Evolutionary conservation across 164 flowering plant species (phyloP), one percentile per base, ranked within the genome.

Genomic region (Brasenia schreberi): DNA sequence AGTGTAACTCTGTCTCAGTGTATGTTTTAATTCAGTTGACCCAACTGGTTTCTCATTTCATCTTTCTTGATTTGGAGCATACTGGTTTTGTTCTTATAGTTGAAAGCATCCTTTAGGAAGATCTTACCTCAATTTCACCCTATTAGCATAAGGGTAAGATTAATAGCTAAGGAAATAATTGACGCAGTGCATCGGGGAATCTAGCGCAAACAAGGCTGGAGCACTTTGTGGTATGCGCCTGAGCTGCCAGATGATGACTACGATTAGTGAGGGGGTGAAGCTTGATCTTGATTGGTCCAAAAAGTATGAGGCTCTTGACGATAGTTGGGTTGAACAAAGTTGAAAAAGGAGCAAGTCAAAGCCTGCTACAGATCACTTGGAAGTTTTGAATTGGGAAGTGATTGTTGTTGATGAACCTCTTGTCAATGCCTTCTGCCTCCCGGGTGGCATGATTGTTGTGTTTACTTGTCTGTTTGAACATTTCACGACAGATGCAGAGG

Each of bases 381-480:
- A 88, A 4, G 90, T 87, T 9, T 72, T 90, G 79, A 85, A 88
- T 63, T 88, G 98, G 98, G 98, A 93, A 69, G 82, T 93, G 49
- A 23, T 93, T 66, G 96, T 93, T 27, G 92, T 93, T 66, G 64
- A 93, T 66, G 88, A 86, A 49, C 89, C 90, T 27, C 62, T 83
- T 62, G 83, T 93, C 4, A 93, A 90, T 82, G 98, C 98, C 1
- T 87, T 90, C 56, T 93, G 98, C 68, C 77, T 90, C 64, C 98
- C 98, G 5, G 97, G 96, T 44, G 98, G 98, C 62, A 93, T 88
- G 80, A 87, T 93, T 67, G 89, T 90, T 23, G 94, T 93, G 7
- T 90, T 86, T 63, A 88, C 96, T 0, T 97, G 97, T 5, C 78
- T 91, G 80, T 79, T 91, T 5, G 68, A 82, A 5, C 88, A 91